Percentiles rank a stretch among this genome's conserved stretches.
These are phyloP conservation scores for Moesziomyces antarcticus DNA, from an alignment of 1,284 basidiomycete genomes.

Conservation along the genomic window DNA sequence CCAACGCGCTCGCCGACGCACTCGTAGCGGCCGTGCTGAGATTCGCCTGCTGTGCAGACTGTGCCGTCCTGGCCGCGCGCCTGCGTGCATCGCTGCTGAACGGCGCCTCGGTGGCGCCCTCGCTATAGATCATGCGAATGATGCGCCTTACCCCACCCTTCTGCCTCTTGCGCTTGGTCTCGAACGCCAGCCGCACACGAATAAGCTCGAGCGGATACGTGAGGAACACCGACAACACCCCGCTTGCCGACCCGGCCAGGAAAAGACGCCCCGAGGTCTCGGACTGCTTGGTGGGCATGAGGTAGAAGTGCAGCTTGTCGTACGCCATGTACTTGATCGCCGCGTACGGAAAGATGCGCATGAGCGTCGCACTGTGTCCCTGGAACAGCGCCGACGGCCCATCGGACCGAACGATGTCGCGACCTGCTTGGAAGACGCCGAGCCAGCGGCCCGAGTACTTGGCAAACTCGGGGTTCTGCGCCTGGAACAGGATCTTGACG, in stretches of 20 bases:
- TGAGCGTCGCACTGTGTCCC: slow-evolving; percentile 89
- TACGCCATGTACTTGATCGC: slow-evolving; percentile 98
- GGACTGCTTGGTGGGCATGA: slow-evolving; percentile 84
- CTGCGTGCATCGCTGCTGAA: slow-evolving; percentile 59
- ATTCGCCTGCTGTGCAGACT: slow-evolving; percentile 70
- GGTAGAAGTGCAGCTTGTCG: slow-evolving; percentile 80
- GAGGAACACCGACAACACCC: slow-evolving; percentile 85
- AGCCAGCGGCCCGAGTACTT: slow-evolving; percentile 89
- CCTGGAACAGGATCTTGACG: slow-evolving; percentile 99
- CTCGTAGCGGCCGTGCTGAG: slow-evolving; percentile 36
- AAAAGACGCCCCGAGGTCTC: slow-evolving; percentile 88
- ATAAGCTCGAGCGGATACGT: slow-evolving; percentile 97
- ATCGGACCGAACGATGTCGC: slow-evolving; percentile 78
- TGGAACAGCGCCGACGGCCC: slow-evolving; percentile 88
- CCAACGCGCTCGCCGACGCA: slow-evolving; percentile 13
- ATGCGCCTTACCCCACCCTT: slow-evolving; percentile 54
- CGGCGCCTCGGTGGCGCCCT: slow-evolving; percentile 62
- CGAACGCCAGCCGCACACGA: slow-evolving; percentile 92
- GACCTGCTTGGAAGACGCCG: slow-evolving; percentile 84
- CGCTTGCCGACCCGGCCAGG: slow-evolving; percentile 85
- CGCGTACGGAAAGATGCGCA: slow-evolving; percentile 88
- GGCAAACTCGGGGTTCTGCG: slow-evolving; percentile 91
- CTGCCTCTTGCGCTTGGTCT: slow-evolving; percentile 73
- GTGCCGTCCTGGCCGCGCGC: slow-evolving; percentile 71
- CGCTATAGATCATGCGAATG: slow-evolving; percentile 61